These are phyloP conservation scores for Prunus kanzakura DNA, from an alignment of 306 rosid genomes.

Conservation along the genomic window DNA sequence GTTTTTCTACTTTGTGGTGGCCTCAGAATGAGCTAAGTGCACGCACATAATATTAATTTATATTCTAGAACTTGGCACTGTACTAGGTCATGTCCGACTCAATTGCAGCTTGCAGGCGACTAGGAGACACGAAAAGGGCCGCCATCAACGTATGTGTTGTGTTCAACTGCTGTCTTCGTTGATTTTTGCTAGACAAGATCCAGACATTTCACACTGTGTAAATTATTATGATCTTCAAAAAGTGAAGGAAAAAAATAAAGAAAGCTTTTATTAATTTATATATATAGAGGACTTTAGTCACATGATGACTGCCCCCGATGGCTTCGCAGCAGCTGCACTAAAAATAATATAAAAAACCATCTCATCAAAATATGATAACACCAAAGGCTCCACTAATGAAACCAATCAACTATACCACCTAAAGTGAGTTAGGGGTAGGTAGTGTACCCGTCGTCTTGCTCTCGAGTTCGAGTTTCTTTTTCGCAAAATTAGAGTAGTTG, in stretches of 20 bases:
- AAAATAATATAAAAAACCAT: neutral
- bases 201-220: conserved; percentile 44
- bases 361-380: neutral
- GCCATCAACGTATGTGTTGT: conserved; percentile 24
- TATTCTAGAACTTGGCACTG: neutral
- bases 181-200: conserved; percentile 47
- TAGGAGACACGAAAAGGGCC: conserved; percentile 55
- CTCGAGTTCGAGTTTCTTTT: no score
- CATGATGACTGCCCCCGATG: conserved; percentile 2
- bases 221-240: conserved; percentile 26
- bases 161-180: conserved; percentile 19
- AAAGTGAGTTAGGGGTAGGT: no score
- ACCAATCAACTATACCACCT: neutral
- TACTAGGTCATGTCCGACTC: neutral
- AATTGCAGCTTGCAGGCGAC: conserved; percentile 60
- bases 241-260: neutral
- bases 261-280: neutral
- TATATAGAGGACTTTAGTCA: neutral
- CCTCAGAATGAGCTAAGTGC: neutral
- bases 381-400: neutral
- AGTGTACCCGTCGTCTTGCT: no score
- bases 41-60: neutral
- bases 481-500: no score
- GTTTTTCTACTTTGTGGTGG: neutral
- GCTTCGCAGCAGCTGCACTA: neutral